Evolutionary conservation across 2,329 filamentous ascomycete genomes (phyloP), one percentile per base, ranked within the genome.

Genomic region (Fusarium lateritium): DNA sequence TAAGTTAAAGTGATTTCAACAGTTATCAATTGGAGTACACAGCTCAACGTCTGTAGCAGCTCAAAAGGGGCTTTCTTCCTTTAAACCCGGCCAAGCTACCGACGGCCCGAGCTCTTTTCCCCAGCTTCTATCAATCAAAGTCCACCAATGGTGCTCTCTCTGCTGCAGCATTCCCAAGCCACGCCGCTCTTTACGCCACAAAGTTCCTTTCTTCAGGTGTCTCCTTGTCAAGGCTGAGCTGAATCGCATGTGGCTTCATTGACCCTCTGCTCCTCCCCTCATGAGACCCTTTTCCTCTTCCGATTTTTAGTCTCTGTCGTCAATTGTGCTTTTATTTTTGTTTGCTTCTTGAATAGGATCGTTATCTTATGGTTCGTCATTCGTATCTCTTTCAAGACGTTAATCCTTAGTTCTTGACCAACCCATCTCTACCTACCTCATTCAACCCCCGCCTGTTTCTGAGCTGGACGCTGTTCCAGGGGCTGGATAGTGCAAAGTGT

Each of bases 401-500:
- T 42, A 21, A 51, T 46, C 49, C 34, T 21, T 22, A 10, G 22
- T 31, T 15, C 34, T 22, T 39, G 8, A 19, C 22, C 7, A 26
- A 31, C 15, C 33, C 15, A 31, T 22, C 39, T 31, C 46, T 26
- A 39, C n/a, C 28, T 31, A 11, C 11, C 5, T 31, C 21, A 14
- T 19, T 19, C 19, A 17, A 39, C 50, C 38, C 53, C 62, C 51
- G 51, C 63, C 40, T 43, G 33, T 54, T 53, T 43, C 36, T 43
- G 51, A 57, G 50, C 55, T 68, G 40, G 39, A 65, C 56, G 47
- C 56, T 42, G 40, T 54, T 51, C 67, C 67, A 70, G 67, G 67
- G 67, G 67, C 47, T 56, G 31, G 28, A 50, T 63, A 73, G 70
- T 74, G 72, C 72, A 74, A 74, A 73, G 70, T 74, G 69, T 74